phyloP scores from a whole-genome alignment of 805 yeast species.

The Metschnikowia continentalis region DNA sequence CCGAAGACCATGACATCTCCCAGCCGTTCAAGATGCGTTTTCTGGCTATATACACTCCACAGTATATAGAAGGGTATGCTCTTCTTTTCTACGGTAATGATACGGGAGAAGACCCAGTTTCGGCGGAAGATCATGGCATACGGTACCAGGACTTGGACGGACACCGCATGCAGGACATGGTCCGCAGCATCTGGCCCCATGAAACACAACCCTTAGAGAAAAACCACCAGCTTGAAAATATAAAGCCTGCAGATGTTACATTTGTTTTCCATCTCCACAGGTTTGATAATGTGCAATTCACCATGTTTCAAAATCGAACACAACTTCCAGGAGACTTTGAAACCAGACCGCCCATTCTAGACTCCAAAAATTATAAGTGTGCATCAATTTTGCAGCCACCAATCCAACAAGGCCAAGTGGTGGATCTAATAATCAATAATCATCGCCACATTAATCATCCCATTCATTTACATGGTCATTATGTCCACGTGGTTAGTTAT shows the following conservation, averaged over 20 bases:
- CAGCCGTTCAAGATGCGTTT: slow-evolving; percentile 25
- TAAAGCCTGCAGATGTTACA: slow-evolving; percentile 23
- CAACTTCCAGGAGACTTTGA: slow-evolving; percentile 21
- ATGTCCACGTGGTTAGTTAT: slow-evolving; percentile 25
- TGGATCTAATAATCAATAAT: slow-evolving; percentile 30
- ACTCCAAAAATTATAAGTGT: not conserved
- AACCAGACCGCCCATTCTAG: slow-evolving; percentile 20
- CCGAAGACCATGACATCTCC: slow-evolving; percentile 14
- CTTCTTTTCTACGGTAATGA: slow-evolving; percentile 21
- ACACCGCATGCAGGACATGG: slow-evolving; percentile 8
- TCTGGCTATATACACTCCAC: slow-evolving; percentile 27
- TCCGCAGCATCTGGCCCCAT: slow-evolving; percentile 15
- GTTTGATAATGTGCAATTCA: slow-evolving; percentile 25
- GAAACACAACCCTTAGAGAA: slow-evolving; percentile 19
- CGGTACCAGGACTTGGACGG: slow-evolving; percentile 24
- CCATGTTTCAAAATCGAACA: slow-evolving; percentile 22
- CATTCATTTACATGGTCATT: slow-evolving; percentile 34
- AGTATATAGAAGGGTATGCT: slow-evolving; percentile 25
- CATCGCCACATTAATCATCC: slow-evolving; percentile 29
- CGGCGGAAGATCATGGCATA: slow-evolving; percentile 14
- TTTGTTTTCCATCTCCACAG: slow-evolving; percentile 27
- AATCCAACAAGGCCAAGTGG: slow-evolving; percentile 25
- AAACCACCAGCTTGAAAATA: not conserved
- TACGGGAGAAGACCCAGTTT: not conserved
- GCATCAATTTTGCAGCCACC: slow-evolving; percentile 10